These are phyloP conservation scores for Hansfordia pulvinata DNA, from an alignment of 2,329 filamentous ascomycete genomes.

Conservation along the genomic window DNA sequence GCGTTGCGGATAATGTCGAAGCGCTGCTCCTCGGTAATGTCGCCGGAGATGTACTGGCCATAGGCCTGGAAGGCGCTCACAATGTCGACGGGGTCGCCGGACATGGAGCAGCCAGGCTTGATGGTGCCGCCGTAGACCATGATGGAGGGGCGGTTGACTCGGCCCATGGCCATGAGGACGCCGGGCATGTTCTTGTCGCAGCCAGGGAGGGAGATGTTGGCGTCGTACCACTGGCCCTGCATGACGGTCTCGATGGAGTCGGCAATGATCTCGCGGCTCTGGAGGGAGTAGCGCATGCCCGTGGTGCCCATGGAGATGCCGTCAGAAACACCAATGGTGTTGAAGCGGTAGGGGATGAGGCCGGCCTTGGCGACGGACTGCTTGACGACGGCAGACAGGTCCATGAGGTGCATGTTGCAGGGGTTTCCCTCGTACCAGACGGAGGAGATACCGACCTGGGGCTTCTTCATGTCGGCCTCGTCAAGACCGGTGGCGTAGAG, in stretches of 20 bases:
- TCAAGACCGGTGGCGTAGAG: conserved; percentile 86
- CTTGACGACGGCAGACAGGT: conserved; percentile 66
- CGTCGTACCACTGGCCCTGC: conserved; percentile 98
- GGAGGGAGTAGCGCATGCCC: conserved; percentile 90
- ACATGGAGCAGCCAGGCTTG: conserved; percentile 71
- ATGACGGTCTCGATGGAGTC: conserved; percentile 99
- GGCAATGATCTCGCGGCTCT: conserved; percentile 92
- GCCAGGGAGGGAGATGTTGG: conserved; percentile 88
- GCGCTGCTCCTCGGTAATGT: conserved; percentile 81
- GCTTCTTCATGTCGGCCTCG: conserved; percentile 84
- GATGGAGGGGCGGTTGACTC: conserved; percentile 83
- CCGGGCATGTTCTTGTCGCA: conserved; percentile 99
- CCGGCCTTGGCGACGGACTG: conserved; percentile 53
- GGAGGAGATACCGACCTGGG: conserved; percentile 93
- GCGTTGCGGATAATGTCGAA: conserved; percentile 92
- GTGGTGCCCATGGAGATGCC: conserved; percentile 97
- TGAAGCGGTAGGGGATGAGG: conserved; percentile 91
- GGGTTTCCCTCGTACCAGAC: conserved; percentile 98
- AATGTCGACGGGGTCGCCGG: conserved; percentile 74
- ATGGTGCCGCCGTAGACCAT: conserved; percentile 99
- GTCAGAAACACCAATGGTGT: conserved; percentile 95
- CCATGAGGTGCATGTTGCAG: conserved; percentile 97
- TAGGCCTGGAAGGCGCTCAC: conserved; percentile 97
- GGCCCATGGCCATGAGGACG: conserved; percentile 84
- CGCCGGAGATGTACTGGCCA: conserved; percentile 81